Base-by-base conservation (phyloP, 208 protist species). In the Leptomonas seymouri region DNA sequence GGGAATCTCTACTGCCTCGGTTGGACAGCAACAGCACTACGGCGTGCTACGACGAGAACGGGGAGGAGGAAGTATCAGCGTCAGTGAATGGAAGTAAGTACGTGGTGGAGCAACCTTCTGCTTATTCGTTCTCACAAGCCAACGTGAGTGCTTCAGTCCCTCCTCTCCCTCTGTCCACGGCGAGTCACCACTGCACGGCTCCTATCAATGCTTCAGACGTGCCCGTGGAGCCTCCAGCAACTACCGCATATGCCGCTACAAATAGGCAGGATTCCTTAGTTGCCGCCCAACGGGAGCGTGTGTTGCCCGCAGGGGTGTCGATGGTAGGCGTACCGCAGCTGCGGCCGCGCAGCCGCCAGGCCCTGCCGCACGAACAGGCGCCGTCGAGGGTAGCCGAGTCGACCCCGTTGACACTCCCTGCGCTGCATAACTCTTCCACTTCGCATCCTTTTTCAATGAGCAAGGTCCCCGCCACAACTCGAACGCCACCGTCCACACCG, bases 181-280 rank as follows among this genome's bases (percentile, higher is more conserved):
- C 41, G 28, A 69, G 58, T 21, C 61, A 50, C 0, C 50, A 51
- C 21, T 66, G 55, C 11, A 44, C 51, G 8, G 70, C 55, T 20
- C 70, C 70, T 16, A 70, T 65, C 25, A 69, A 53, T 9, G 54
- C 69, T 15, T 23, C 46, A 3, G 62, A 64, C 12, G 56, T 76
- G 25, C 56, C 62, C 55, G 64, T 76, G 55, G 34, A 44, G 16
- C 51, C 67, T 21, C 25, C 69, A 5, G 34, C 60, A 11, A 15
- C 48, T 16, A 11, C 4, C 3, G 20, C 14, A 16, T 25, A 31
- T 20, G 3, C 36, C 14, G n/a, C 18, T 2, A 5, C 21, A 39
- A 39, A 9, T 39, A 3, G 7, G 34, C 34, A 39, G 3, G 34
- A 3, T 3, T 3, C 7, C 9, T 3, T 39, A 3, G 34, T 39